Conservation (phyloP, 169 alveolate genomes). For the Cryptosporidium muris region DNA sequence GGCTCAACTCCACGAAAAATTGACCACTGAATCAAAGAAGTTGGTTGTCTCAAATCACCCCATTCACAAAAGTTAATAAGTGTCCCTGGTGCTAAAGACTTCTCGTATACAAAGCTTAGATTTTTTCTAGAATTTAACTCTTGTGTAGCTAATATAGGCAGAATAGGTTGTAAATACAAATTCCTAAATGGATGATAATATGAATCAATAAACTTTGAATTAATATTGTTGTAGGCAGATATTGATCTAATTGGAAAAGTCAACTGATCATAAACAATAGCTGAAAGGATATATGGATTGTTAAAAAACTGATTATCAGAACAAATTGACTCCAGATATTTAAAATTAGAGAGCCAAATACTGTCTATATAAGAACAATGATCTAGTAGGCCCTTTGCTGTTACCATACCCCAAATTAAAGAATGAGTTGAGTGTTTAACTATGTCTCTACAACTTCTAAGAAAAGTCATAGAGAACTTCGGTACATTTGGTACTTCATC, state of each 20-base stretch:
- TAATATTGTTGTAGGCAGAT: no score
- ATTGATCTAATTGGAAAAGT: neutral
- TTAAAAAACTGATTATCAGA: neutral
- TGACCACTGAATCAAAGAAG: no score
- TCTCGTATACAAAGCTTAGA: no score
- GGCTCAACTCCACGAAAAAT: no score
- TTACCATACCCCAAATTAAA: no score
- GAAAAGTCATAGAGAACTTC: conserved; percentile 18
- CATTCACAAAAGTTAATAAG: no score
- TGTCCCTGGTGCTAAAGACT: no score
- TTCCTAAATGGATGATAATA: conserved; percentile 43
- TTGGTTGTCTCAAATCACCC: no score
- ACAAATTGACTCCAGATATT: neutral
- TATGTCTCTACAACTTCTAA: neutral
- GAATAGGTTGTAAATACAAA: neutral
- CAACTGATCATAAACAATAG: conserved; percentile 22
- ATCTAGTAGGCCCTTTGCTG: conserved; percentile 15
- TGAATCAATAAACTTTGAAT: no score
- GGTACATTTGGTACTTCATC: conserved; percentile 43
- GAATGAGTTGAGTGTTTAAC: no score
- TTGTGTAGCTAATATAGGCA: neutral
- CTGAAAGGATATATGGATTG: conserved; percentile 8
- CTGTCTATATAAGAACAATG: conserved; percentile 12
- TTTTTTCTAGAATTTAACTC: no score
- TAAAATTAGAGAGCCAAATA: conserved; percentile 39